phyloP scores from a whole-genome alignment of 139 green algal genomes.

The Volvox africanus region DNA sequence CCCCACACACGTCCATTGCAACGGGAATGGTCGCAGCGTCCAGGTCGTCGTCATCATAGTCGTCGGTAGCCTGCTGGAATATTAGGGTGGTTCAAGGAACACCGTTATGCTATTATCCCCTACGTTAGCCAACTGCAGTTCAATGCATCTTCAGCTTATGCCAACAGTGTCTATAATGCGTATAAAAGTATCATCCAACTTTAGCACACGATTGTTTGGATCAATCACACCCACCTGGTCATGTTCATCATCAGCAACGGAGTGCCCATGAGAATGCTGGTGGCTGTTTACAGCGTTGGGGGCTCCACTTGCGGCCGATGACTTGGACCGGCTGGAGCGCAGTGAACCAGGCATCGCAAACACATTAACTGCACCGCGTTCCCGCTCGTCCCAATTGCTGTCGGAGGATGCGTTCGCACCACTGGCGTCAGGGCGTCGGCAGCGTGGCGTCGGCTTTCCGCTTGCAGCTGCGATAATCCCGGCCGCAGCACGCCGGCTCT shows the following conservation, averaged over 20 bases:
- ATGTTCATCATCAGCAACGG: constrained; percentile 29
- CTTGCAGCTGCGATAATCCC: constrained; percentile 23
- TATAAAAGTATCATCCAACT: too few relatives aligned
- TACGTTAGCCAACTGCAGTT: too few relatives aligned
- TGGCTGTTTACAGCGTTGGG: background rate
- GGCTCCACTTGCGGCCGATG: background rate
- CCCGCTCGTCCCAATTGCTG: constrained; percentile 41
- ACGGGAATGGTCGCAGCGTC: background rate
- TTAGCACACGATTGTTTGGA: too few relatives aligned
- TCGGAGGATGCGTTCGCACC: background rate
- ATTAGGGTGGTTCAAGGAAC: too few relatives aligned
- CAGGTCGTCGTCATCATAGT: constrained; percentile 25
- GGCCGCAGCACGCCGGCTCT: constrained; percentile 18
- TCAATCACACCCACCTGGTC: constrained; percentile 37
- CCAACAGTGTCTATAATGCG: too few relatives aligned
- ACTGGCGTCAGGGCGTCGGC: background rate
- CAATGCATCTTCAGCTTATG: too few relatives aligned
- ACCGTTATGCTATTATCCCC: too few relatives aligned
- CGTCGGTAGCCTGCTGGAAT: constrained; percentile 21
- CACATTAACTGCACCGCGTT: background rate
- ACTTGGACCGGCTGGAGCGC: background rate
- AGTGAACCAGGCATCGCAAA: background rate
- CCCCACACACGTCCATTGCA: background rate
- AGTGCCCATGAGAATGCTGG: background rate
- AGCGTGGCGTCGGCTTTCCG: constrained; percentile 38